phyloP scores from a whole-genome alignment of 306 rosid species.

The Lagenaria siceraria region DNA sequence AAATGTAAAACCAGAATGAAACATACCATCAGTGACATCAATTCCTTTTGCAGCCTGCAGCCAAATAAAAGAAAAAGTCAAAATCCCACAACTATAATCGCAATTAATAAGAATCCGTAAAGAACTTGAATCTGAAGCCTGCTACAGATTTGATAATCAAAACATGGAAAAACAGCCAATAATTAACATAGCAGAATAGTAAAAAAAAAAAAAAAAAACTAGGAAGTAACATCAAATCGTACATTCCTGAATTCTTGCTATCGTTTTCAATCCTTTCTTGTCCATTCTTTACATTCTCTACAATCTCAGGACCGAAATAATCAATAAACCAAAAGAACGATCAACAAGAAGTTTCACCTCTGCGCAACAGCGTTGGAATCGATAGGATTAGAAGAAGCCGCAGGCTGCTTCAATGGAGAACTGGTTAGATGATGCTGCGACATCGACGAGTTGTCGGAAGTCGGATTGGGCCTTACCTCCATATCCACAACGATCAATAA shows the following conservation, averaged over 20 bases:
- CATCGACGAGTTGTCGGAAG: slow-evolving; percentile 45
- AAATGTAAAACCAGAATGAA: neutral
- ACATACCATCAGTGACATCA: slow-evolving; percentile 94
- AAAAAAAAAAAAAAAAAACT: neutral
- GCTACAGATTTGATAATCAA: neutral
- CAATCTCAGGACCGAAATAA: slow-evolving; percentile 17
- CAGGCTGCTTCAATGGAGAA: slow-evolving; percentile 30
- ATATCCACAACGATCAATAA: slow-evolving; percentile 27
- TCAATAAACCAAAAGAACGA: neutral
- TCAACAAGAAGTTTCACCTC: slow-evolving; percentile 26
- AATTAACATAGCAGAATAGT: neutral
- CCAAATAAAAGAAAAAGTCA: slow-evolving; percentile 9
- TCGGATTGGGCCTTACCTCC: slow-evolving; percentile 64
- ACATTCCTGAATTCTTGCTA: neutral
- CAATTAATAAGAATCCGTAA: neutral
- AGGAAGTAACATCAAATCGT: slow-evolving; percentile 2
- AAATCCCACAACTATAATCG: neutral
- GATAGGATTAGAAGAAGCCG: slow-evolving; percentile 35
- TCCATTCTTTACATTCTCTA: neutral
- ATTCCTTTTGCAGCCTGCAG: slow-evolving; percentile 88
- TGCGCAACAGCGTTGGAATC: slow-evolving; percentile 68
- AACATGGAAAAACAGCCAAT: neutral
- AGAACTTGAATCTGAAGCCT: neutral
- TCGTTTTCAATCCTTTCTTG: neutral
- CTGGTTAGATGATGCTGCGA: slow-evolving; percentile 28